Evolutionary conservation across 2,329 filamentous ascomycete species (phyloP).

Genomic region (Aspergillus intermedius): DNA sequence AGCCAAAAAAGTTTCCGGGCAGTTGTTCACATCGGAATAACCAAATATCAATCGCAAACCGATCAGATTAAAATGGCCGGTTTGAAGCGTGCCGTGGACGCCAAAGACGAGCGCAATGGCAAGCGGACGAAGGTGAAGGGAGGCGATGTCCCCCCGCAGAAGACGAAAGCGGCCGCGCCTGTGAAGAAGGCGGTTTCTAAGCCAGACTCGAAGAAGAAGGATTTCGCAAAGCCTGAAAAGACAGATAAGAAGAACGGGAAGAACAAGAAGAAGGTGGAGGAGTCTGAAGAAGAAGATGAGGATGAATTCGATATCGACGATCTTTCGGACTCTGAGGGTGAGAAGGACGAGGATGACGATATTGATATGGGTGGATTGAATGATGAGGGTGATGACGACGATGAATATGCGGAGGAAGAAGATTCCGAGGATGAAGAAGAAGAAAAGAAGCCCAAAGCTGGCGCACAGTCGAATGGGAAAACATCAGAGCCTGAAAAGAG

Average conservation of each 20-base stretch:
- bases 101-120: slow-evolving; percentile 32
- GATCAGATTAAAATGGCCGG: slow-evolving; percentile 28
- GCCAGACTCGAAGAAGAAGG: slow-evolving; percentile 21
- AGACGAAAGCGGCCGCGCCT: slow-evolving; percentile 12
- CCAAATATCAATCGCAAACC: background rate
- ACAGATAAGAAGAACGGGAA: slow-evolving; percentile 22
- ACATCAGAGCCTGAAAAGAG: slow-evolving; percentile 18
- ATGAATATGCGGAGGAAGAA: slow-evolving; percentile 36
- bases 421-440: slow-evolving; percentile 19
- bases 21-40: background rate
- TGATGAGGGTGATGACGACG: slow-evolving; percentile 50
- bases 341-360: slow-evolving; percentile 28
- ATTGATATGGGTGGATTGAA: slow-evolving; percentile 38
- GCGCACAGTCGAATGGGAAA: slow-evolving; percentile 8
- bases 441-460: slow-evolving; percentile 11
- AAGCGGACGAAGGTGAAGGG: slow-evolving; percentile 36
- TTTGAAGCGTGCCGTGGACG: slow-evolving; percentile 35
- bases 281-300: slow-evolving; percentile 41
- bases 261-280: slow-evolving; percentile 32
- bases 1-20: slow-evolving; percentile 1
- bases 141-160: slow-evolving; percentile 10
- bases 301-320: slow-evolving; percentile 53
- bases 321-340: slow-evolving; percentile 37
- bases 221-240: slow-evolving; percentile 22
- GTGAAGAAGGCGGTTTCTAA: slow-evolving; percentile 20